phyloP scores from a whole-genome alignment of 106 monocot genomes.

The Dioscorea zingiberensis region DNA sequence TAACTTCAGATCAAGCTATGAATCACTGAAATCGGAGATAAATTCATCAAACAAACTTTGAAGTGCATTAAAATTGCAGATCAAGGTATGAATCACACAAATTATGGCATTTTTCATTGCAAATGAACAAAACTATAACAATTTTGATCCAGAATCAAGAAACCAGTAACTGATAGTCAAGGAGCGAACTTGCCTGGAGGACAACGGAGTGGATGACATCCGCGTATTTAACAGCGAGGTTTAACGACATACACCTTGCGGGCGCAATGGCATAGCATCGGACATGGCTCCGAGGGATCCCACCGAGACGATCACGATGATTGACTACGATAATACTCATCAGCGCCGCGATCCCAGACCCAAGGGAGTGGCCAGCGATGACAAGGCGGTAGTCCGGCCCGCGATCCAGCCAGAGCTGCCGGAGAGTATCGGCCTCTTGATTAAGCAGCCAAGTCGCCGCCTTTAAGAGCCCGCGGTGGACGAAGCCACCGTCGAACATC shows the following conservation, averaged over 20 bases:
- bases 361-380: conserved; percentile 77
- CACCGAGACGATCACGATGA: conserved; percentile 42
- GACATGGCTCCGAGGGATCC: conserved; percentile 42
- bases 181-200: conserved; percentile 44
- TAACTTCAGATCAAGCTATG: too few species aligned
- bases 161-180: too few species aligned
- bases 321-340: conserved; percentile 66
- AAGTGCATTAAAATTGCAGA: too few species aligned
- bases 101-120: too few species aligned
- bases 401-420: conserved; percentile 20
- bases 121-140: too few species aligned
- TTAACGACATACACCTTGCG: conserved; percentile 82
- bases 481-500: conserved; percentile 68
- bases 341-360: conserved; percentile 75
- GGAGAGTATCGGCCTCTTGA: conserved; percentile 49
- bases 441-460: conserved; percentile 65
- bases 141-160: too few species aligned
- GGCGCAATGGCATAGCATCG: conserved; percentile 73
- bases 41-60: too few species aligned
- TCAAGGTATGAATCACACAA: too few species aligned
- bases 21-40: too few species aligned
- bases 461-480: conserved; percentile 66
- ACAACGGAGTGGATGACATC: conserved; percentile 78
- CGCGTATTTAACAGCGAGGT: conserved; percentile 89
- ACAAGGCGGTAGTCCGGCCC: conserved; percentile 53